Base-by-base conservation (phyloP, 2,329 filamentous ascomycete genomes). In the Cordyceps pruinosa region DNA sequence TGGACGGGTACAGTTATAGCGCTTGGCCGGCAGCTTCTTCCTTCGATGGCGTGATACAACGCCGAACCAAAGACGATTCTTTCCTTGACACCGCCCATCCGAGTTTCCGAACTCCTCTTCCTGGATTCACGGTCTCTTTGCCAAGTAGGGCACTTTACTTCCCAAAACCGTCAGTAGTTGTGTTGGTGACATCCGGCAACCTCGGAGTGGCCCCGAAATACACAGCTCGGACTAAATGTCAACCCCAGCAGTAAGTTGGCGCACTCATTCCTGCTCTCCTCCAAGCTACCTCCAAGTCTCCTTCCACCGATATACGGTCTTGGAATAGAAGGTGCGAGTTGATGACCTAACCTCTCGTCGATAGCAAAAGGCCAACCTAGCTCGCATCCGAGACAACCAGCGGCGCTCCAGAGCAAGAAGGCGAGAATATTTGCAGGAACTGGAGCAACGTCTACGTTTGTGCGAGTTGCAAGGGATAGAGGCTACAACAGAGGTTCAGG, bases 301-400 rank as follows among this genome's bases (percentile, higher is more conserved):
- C 3, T 34, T 8, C 12, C 19, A 26, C n/a, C 3, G 8, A 17
- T 17, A 13, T 23, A 4, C 21, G 12, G 10, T 44, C 12, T 23
- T 19, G 15, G 19, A 5, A 5, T 23, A 8, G 23, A 37, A 49
- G 30, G 17, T 37, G 19, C 30, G 4, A 7, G 5, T 15, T 28
- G 23, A 46, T 13, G 41, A 25, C 37, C 44, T 12, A 12, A 19
- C 13, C 17, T 13, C 25, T 17, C 9, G 17, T 5, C 7, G 12
- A 49, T 61, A 73, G 71, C 70, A 72, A 61, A 71, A 69, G 60
- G 70, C 70, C 60, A 74, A 74, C 58, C 65, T 74, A 63, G 71
- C 71, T 60, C 84, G 87, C 58, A 86, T 90, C 62, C 81, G 88
- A 61, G 86, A 91, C 65, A 92, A 91, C 65, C 88, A 91, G 68